These are phyloP conservation scores for Eimeria necatrix DNA, from an alignment of 169 alveolate species.

Conservation along the genomic window DNA sequence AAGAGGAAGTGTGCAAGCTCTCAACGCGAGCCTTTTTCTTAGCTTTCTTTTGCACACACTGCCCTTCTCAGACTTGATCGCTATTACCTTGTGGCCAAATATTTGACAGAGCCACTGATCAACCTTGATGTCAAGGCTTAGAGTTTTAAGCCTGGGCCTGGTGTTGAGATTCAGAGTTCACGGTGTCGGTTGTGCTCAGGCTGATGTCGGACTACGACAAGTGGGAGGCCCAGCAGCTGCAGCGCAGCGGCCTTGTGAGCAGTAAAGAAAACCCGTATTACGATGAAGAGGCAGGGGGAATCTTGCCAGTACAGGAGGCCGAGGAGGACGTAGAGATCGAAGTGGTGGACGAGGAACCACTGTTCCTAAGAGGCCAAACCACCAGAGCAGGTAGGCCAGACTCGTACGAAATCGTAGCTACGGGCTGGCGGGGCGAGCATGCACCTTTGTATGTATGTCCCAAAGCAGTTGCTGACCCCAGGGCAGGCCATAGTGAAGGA, in stretches of 20 bases:
- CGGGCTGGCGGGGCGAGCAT: too few relatives aligned
- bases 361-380: slow-evolving; percentile 97
- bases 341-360: slow-evolving; percentile 91
- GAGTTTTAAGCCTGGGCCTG: neutral
- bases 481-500: too few relatives aligned
- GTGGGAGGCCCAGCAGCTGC: slow-evolving; percentile 84
- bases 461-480: too few relatives aligned
- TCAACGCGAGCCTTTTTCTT: slow-evolving; percentile 18
- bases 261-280: slow-evolving; percentile 60
- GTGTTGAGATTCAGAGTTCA: neutral
- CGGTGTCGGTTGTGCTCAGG: slow-evolving; percentile 29
- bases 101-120: too few relatives aligned
- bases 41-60: neutral
- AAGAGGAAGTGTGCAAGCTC: slow-evolving; percentile 67
- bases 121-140: neutral
- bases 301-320: slow-evolving; percentile 67
- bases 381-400: slow-evolving; percentile 84
- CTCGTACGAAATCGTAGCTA: neutral
- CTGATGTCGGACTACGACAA: slow-evolving; percentile 82
- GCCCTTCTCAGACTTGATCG: too few relatives aligned
- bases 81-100: too few relatives aligned
- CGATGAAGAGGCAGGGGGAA: slow-evolving; percentile 74
- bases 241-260: slow-evolving; percentile 76
- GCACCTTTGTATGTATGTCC: too few relatives aligned
- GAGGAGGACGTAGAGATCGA: slow-evolving; percentile 81